A percentile compares a stretch with the other conserved stretches of the same genome.
phyloP scores from a whole-genome alignment of 2,329 filamentous ascomycete genomes.

The Colletotrichum magnum region DNA sequence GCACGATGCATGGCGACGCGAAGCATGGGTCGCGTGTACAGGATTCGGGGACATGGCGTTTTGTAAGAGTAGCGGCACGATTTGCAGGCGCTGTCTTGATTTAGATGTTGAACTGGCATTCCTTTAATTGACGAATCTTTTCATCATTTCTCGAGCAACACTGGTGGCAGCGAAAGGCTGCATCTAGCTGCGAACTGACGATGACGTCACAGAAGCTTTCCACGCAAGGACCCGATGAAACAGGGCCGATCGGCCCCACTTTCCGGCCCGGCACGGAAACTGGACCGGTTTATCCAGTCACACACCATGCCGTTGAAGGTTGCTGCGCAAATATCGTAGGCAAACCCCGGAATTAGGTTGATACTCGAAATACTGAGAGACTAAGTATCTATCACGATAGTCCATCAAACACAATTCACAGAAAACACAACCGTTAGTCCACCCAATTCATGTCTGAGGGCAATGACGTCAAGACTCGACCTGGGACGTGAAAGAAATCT shows the following conservation, averaged over 20 bases:
- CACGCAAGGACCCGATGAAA: too few species aligned
- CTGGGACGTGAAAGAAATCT: not conserved
- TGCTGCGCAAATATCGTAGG: too few species aligned
- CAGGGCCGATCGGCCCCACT: not conserved
- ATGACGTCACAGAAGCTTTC: not conserved
- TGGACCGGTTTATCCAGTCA: too few species aligned
- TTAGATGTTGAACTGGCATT: not conserved
- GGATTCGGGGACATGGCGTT: constrained; percentile 18
- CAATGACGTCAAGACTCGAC: constrained; percentile 28
- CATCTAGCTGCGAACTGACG: not conserved
- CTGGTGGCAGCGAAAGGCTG: too few species aligned
- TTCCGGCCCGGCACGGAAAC: not conserved
- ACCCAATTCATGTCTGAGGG: not conserved
- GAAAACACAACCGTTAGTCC: not conserved
- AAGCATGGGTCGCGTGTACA: not conserved
- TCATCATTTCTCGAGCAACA: too few species aligned
- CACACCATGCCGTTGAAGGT: too few species aligned
- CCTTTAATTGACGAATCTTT: not conserved
- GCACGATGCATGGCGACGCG: not conserved
- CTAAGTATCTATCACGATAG: too few species aligned
- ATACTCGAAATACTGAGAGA: too few species aligned
- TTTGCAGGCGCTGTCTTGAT: constrained; percentile 14
- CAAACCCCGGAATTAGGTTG: too few species aligned
- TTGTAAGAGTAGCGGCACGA: constrained; percentile 33
- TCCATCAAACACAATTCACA: not conserved